phyloP scores from a whole-genome alignment of 2,329 filamentous ascomycete genomes.

The Aotearoamyces nothofagi region DNA sequence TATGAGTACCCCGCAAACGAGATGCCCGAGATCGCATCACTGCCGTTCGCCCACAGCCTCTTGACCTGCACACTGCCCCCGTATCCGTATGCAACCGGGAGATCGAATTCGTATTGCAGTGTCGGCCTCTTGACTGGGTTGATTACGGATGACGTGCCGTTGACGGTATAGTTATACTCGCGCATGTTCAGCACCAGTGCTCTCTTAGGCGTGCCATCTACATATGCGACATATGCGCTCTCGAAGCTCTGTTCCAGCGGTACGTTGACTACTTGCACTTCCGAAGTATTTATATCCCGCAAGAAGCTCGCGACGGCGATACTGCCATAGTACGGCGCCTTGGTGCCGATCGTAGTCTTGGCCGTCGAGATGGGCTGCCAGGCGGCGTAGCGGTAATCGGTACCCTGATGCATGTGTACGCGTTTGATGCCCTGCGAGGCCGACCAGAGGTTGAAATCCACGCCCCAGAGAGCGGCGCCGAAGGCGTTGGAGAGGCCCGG shows the following conservation, averaged over 20 bases:
- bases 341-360: constrained; percentile 36
- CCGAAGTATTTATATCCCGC: constrained; percentile 21
- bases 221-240: constrained; percentile 41
- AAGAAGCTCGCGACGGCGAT: constrained; percentile 41
- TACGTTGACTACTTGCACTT: constrained; percentile 32
- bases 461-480: constrained; percentile 47
- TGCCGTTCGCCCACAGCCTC: constrained; percentile 42
- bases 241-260: constrained; percentile 23
- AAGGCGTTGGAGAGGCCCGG: constrained; percentile 49
- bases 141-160: constrained; percentile 18
- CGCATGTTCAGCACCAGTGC: constrained; percentile 42
- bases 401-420: constrained; percentile 50
- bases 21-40: constrained; percentile 45
- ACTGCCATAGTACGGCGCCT: constrained; percentile 49
- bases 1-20: constrained; percentile 47
- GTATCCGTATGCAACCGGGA: no score
- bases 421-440: constrained; percentile 39
- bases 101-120: constrained; percentile 26
- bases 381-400: constrained; percentile 42
- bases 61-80: constrained; percentile 22
- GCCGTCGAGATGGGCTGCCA: constrained; percentile 44
- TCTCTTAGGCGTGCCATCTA: constrained; percentile 25
- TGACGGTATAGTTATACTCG: constrained; percentile 41
- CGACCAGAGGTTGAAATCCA: constrained; percentile 45
- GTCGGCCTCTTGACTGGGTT: constrained; percentile 18